Evolutionary conservation across 805 yeast species (phyloP).

Genomic region (Lachancea sp.): DNA sequence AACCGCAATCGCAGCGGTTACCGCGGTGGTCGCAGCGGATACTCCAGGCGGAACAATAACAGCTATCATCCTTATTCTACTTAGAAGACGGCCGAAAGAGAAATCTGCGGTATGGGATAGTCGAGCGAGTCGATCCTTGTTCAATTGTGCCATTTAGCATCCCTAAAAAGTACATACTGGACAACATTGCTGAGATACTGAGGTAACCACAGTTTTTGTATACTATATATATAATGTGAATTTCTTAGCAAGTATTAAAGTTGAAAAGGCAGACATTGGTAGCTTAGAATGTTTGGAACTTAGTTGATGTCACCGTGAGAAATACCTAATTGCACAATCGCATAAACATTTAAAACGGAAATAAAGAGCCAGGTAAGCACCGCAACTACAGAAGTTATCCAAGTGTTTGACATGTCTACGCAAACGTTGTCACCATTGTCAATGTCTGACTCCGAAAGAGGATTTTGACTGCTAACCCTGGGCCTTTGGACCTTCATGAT

Average conservation of each 20-base stretch:
- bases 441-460: constrained; percentile 8
- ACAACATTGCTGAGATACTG: too few relatives aligned
- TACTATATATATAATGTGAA: neutral
- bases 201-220: neutral
- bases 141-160: too few relatives aligned
- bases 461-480: constrained; percentile 3
- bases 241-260: neutral
- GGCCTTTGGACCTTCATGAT: constrained; percentile 56
- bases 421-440: constrained; percentile 5
- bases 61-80: constrained; percentile 34
- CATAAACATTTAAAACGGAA: constrained; percentile 62
- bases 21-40: constrained; percentile 24
- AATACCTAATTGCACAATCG: constrained; percentile 38
- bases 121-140: too few relatives aligned
- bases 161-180: too few relatives aligned
- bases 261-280: neutral
- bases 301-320: constrained; percentile 25
- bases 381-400: constrained; percentile 48
- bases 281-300: neutral
- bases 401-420: constrained; percentile 55
- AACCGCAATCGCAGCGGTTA: constrained; percentile 21
- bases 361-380: constrained; percentile 64
- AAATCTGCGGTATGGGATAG: too few relatives aligned
- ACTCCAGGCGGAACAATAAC: constrained; percentile 19
- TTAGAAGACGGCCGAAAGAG: constrained; percentile 8